Conservation (phyloP, 495 filamentous ascomycete species). For the Lasiosphaeriaceae sp. region DNA sequence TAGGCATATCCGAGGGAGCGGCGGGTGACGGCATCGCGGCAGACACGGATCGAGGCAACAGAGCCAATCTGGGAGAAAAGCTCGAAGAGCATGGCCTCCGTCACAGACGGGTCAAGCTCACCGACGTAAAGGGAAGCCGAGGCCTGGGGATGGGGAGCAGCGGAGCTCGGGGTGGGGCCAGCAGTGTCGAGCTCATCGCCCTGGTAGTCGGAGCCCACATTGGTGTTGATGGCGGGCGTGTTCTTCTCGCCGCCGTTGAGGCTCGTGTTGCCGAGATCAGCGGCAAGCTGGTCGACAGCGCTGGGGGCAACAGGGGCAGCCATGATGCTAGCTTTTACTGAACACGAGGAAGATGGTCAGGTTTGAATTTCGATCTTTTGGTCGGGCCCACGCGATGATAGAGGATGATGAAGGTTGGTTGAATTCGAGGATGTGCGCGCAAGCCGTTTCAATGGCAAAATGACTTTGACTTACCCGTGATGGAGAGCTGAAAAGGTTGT, state of each 20-base stretch:
- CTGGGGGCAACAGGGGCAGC: conserved; percentile 57
- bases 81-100: conserved; percentile 99
- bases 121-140: conserved; percentile 98
- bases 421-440: neutral
- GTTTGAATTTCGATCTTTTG: neutral
- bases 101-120: conserved; percentile 95
- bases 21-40: conserved; percentile 97
- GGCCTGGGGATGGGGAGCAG: conserved; percentile 69
- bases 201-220: conserved; percentile 48
- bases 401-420: neutral
- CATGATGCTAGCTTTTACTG: conserved; percentile 42
- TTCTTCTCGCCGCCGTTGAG: conserved; percentile 61
- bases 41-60: conserved; percentile 98
- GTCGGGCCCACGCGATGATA: no score
- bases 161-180: conserved; percentile 67
- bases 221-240: conserved; percentile 65
- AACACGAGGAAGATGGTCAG: conserved; percentile 9
- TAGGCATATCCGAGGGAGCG: conserved; percentile 99
- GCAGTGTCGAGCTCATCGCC: conserved; percentile 54
- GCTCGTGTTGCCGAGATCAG: conserved; percentile 57
- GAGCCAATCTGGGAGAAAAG: conserved; percentile 99
- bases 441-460: neutral
- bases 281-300: conserved; percentile 68
- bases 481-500: conserved; percentile 5
- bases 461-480: conserved; percentile 20